Evolutionary conservation across 495 filamentous ascomycete genomes (phyloP).

Genomic region (Eremomyces bilateralis): DNA sequence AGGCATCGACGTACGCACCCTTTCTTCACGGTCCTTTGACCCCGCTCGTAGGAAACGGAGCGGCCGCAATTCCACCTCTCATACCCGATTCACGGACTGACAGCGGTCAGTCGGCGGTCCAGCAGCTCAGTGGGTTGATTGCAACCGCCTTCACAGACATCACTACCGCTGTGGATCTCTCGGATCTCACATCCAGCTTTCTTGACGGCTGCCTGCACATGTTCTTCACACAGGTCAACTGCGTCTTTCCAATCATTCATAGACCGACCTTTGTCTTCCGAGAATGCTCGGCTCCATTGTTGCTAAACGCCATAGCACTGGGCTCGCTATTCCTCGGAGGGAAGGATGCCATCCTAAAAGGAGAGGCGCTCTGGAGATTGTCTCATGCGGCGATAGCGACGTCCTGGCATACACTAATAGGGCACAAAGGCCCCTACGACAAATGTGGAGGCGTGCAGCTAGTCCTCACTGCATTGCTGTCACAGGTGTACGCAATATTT

Average conservation of each 20-base stretch:
- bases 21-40: background rate
- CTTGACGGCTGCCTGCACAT: background rate
- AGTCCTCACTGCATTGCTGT: conserved; percentile 24
- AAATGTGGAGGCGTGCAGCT: conserved; percentile 26
- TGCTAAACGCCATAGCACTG: conserved; percentile 28
- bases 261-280: conserved; percentile 27
- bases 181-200: background rate
- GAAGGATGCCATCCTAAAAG: conserved; percentile 24
- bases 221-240: conserved; percentile 11
- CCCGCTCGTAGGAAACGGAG: background rate
- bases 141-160: background rate
- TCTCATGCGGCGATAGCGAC: conserved; percentile 28
- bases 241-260: conserved; percentile 28
- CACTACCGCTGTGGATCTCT: background rate
- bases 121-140: background rate
- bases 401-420: conserved; percentile 28
- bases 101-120: background rate
- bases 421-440: conserved; percentile 25
- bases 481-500: conserved; percentile 21
- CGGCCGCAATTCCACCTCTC: background rate
- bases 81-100: background rate
- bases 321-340: conserved; percentile 28
- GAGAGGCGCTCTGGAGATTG: conserved; percentile 26
- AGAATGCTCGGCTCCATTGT: conserved; percentile 25
- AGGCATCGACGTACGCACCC: background rate